Conservation (phyloP, 192 early-diverging fungal species). For the Mortierella claussenii region DNA sequence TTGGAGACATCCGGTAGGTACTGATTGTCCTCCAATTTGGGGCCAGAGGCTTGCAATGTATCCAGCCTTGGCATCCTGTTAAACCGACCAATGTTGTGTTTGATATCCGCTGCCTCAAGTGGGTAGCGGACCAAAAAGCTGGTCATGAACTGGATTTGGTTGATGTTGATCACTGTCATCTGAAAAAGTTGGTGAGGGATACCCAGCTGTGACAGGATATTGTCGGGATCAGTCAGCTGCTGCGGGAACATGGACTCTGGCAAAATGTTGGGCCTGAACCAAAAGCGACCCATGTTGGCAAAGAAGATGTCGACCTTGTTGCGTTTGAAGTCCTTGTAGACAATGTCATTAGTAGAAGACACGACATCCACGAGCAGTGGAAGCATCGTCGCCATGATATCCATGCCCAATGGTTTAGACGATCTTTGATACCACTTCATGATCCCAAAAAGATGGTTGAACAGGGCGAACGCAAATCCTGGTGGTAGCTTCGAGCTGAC, state of each 20-base stretch:
- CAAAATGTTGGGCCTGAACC: conserved; percentile 58
- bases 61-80: conserved; percentile 38
- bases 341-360: conserved; percentile 60
- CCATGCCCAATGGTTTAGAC: conserved; percentile 50
- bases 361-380: conserved; percentile 63
- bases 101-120: conserved; percentile 59
- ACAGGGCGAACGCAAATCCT: conserved; percentile 58
- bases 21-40: conserved; percentile 25
- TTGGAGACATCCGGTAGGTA: conserved; percentile 56
- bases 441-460: conserved; percentile 66
- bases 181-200: conserved; percentile 59
- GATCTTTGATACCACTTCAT: conserved; percentile 66
- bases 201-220: conserved; percentile 50
- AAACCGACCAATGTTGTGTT: conserved; percentile 59
- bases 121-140: conserved; percentile 63
- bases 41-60: neutral
- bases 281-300: conserved; percentile 60
- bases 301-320: conserved; percentile 68
- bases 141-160: conserved; percentile 66
- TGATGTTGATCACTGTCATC: conserved; percentile 60
- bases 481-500: conserved; percentile 62
- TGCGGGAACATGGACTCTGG: conserved; percentile 64
- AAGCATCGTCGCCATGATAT: conserved; percentile 54
- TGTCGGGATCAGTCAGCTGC: conserved; percentile 15
- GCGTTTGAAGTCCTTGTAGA: conserved; percentile 64